phyloP scores from a whole-genome alignment of 1,284 basidiomycete genomes.

The Malassezia equina region DNA sequence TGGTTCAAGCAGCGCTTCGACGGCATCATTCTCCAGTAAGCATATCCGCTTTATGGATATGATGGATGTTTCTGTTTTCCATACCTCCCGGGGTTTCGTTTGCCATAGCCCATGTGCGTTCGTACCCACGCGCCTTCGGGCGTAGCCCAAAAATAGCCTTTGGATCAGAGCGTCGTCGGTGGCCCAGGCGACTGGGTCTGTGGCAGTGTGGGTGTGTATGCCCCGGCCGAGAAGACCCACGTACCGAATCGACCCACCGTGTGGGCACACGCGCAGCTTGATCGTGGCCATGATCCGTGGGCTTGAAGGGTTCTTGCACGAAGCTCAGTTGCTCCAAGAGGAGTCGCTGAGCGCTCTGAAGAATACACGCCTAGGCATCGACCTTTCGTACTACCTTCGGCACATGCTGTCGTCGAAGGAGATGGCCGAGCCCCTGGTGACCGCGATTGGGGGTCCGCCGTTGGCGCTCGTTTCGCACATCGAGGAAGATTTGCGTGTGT shows the following conservation, averaged over 20 bases:
- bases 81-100: conserved; percentile 10
- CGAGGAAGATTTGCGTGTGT: conserved; percentile 75
- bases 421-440: conserved; percentile 73
- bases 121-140: conserved; percentile 2
- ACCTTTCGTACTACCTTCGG: conserved; percentile 81
- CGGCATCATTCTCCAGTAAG: conserved; percentile 43
- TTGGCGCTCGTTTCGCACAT: conserved; percentile 59
- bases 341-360: conserved; percentile 62
- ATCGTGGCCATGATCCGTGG: conserved; percentile 15
- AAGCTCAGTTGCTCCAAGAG: conserved; percentile 10
- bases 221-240: not conserved
- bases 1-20: conserved; percentile 88
- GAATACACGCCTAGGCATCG: conserved; percentile 90
- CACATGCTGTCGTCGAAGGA: conserved; percentile 66
- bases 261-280: not conserved
- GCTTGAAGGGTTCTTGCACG: conserved; percentile 15
- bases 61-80: conserved; percentile 6
- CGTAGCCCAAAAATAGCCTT: conserved; percentile 2
- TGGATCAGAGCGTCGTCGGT: not conserved
- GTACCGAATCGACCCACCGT: not conserved
- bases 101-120: conserved; percentile 12
- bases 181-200: not conserved
- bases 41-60: not conserved
- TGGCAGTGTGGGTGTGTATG: conserved; percentile 4
- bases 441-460: conserved; percentile 85